These are phyloP conservation scores for Pilatotrama ljubarskyi DNA, from an alignment of 768 basidiomycete species.

Conservation along the genomic window DNA sequence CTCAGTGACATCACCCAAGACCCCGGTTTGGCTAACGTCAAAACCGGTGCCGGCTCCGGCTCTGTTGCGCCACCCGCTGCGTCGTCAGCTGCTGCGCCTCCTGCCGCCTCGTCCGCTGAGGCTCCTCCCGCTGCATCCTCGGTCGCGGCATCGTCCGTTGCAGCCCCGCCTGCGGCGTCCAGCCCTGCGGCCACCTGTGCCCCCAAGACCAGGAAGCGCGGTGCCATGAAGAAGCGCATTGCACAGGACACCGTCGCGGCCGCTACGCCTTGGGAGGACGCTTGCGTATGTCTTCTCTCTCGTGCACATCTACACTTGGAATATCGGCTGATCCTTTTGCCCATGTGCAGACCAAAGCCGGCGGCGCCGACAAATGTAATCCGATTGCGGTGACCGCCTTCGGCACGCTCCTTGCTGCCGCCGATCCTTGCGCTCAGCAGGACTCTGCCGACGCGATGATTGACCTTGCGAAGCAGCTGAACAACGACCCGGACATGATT, in stretches of 20 bases:
- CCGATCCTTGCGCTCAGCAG: slow-evolving; percentile 43
- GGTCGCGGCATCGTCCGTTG: not conserved
- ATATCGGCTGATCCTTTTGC: not conserved
- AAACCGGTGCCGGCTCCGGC: not conserved
- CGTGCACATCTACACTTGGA: not conserved
- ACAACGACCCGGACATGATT: slow-evolving; percentile 50
- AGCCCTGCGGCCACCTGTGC: not conserved
- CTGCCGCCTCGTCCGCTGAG: not conserved
- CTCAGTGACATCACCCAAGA: slow-evolving; percentile 23
- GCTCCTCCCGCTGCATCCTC: not conserved
- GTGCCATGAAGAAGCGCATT: slow-evolving; percentile 11
- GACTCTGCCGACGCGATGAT: slow-evolving; percentile 51
- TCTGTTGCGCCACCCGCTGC: not conserved
- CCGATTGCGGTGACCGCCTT: slow-evolving; percentile 55
- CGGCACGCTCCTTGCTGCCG: slow-evolving; percentile 55
- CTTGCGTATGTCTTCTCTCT: not conserved
- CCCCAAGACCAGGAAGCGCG: not conserved
- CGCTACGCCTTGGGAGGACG: slow-evolving; percentile 6
- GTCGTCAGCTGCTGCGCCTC: not conserved
- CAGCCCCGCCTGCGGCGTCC: not conserved
- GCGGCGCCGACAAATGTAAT: slow-evolving; percentile 59
- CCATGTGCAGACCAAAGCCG: slow-evolving; percentile 47
- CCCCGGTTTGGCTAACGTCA: not conserved
- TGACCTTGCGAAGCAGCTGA: slow-evolving; percentile 47
- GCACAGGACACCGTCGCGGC: slow-evolving; percentile 7